Conservation (phyloP, 495 filamentous ascomycete genomes). For the Xylaria cubensis region DNA sequence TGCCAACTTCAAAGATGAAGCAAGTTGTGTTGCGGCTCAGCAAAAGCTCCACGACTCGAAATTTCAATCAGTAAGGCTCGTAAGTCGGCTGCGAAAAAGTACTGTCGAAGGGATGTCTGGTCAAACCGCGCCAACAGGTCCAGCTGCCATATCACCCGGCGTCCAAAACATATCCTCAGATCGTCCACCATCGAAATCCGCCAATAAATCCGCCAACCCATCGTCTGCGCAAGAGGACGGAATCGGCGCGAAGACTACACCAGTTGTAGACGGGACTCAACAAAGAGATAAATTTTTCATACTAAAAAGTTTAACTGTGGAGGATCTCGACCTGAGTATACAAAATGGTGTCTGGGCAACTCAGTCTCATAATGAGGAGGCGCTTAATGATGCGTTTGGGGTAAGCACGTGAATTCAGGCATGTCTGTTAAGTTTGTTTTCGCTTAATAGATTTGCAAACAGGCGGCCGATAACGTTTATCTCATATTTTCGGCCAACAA, state of each 20-base stretch:
- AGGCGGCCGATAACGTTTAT: constrained; percentile 89
- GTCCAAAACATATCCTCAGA: constrained; percentile 34
- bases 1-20: constrained; percentile 90
- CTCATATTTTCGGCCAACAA: constrained; percentile 98
- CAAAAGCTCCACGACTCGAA: constrained; percentile 87
- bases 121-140: constrained; percentile 60
- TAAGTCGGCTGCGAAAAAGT: constrained; percentile 83
- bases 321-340: constrained; percentile 91
- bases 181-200: constrained; percentile 30
- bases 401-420: constrained; percentile 55
- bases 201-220: constrained; percentile 30
- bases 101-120: constrained; percentile 56
- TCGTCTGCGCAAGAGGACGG: constrained; percentile 29
- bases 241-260: constrained; percentile 21
- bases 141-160: constrained; percentile 46
- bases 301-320: constrained; percentile 92
- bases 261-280: constrained; percentile 28
- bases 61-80: constrained; percentile 86
- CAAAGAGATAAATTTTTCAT: constrained; percentile 83
- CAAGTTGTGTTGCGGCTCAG: constrained; percentile 77
- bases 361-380: constrained; percentile 88
- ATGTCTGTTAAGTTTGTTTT: not conserved
- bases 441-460: constrained; percentile 27
- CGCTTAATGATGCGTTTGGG: constrained; percentile 83
- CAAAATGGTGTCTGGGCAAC: constrained; percentile 92